A percentile compares a stretch with the other conserved stretches of the same genome.
These are phyloP conservation scores for Phytophthora boehmeriae DNA, from an alignment of 352 stramenopile species.

Conservation along the genomic window DNA sequence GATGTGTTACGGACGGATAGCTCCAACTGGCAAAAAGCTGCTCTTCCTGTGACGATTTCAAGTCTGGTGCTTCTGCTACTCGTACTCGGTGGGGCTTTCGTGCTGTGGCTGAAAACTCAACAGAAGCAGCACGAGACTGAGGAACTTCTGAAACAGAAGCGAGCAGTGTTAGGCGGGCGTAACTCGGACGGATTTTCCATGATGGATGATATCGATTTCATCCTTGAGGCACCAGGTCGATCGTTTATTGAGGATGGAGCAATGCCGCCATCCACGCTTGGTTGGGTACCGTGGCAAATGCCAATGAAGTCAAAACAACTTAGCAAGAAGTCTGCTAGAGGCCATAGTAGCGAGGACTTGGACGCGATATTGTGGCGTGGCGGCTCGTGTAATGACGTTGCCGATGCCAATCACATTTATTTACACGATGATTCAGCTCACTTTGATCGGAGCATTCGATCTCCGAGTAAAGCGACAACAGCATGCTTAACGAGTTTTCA, in stretches of 20 bases:
- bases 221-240: constrained; percentile 18
- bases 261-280: neutral
- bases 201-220: constrained; percentile 35
- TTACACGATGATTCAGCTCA: constrained; percentile 10
- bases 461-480: constrained; percentile 28
- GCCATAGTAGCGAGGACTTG: constrained; percentile 12
- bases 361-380: constrained; percentile 12
- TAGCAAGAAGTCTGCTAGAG: neutral
- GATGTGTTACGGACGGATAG: constrained; percentile 4
- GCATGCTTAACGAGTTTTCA: constrained; percentile 26
- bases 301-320: constrained; percentile 12
- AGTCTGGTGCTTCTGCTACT: constrained; percentile 24
- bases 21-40: constrained; percentile 26
- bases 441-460: constrained; percentile 5
- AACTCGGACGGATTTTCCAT: constrained; percentile 27
- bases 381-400: constrained; percentile 14
- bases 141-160: constrained; percentile 17
- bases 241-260: constrained; percentile 19
- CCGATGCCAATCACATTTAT: constrained; percentile 12
- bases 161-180: constrained; percentile 25
- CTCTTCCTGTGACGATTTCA: constrained; percentile 19
- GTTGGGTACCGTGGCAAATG: constrained; percentile 20
- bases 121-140: constrained; percentile 17
- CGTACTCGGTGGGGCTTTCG: constrained; percentile 5
- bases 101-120: constrained; percentile 21